Conservation (phyloP, 2,329 filamentous ascomycete species). For the Trichoderma sp. region DNA sequence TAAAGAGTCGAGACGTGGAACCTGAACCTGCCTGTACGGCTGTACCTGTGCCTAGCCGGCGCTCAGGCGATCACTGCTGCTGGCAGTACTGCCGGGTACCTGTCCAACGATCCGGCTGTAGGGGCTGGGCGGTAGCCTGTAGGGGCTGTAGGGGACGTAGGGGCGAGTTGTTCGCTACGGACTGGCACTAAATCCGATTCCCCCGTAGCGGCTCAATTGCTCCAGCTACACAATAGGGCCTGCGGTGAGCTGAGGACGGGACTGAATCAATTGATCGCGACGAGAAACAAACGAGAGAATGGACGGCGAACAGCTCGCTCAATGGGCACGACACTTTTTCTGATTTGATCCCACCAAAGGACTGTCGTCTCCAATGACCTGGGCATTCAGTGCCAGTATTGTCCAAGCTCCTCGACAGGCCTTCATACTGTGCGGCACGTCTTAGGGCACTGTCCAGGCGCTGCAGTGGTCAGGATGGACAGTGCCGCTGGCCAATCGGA, state of each 20-base stretch:
- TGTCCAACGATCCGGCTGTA: slow-evolving; percentile 3
- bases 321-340: neutral
- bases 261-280: neutral
- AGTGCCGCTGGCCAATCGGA: slow-evolving; percentile 5
- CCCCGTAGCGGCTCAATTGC: neutral
- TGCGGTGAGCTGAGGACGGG: neutral
- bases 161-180: neutral
- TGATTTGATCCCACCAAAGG: neutral
- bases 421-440: neutral
- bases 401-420: neutral
- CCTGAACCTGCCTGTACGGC: neutral
- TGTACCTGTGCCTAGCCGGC: neutral
- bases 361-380: neutral
- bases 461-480: neutral
- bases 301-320: neutral
- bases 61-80: neutral
- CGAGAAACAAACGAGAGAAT: neutral
- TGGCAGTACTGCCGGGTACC: slow-evolving; percentile 1
- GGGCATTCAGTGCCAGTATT: neutral
- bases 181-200: neutral
- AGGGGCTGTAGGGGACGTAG: neutral
- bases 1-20: slow-evolving; percentile 1
- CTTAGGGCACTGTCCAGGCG: neutral
- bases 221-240: neutral
- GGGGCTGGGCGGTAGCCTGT: neutral